Conservation (phyloP, 2,329 filamentous ascomycete species). For the Trichoderma koningiopsis region DNA sequence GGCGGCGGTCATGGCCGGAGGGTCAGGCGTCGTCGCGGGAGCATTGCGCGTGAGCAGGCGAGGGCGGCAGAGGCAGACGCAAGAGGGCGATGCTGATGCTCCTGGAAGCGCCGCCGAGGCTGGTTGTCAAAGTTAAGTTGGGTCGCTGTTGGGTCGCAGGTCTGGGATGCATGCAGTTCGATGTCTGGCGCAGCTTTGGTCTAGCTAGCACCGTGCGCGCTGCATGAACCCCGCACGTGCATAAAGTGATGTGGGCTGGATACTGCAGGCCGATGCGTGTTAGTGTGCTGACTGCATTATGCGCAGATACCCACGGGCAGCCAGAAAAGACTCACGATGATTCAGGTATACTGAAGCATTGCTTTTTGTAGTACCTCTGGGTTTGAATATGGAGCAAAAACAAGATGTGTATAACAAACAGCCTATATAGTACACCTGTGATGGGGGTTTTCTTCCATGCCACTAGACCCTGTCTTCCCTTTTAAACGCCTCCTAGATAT, state of each 20-base stretch:
- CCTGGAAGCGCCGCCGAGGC: not conserved
- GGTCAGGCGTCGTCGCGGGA: conserved; percentile 25
- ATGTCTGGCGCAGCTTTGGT: conserved; percentile 9
- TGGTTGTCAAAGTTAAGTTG: conserved; percentile 30
- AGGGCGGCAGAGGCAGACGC: not conserved
- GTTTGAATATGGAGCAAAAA: not conserved
- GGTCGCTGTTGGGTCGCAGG: conserved; percentile 29
- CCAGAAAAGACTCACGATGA: not conserved
- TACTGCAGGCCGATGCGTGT: not conserved
- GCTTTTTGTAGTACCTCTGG: not conserved
- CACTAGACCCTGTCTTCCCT: not conserved
- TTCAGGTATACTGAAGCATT: not conserved
- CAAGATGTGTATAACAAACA: not conserved
- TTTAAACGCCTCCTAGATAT: conserved; percentile 6
- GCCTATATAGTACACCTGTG: not conserved
- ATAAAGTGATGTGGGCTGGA: not conserved
- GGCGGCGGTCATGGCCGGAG: conserved; percentile 37
- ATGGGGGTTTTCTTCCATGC: not conserved
- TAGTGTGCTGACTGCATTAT: not conserved
- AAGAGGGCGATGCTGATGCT: not conserved
- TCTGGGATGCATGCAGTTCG: conserved; percentile 25
- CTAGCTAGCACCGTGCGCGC: conserved; percentile 34
- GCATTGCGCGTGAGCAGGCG: conserved; percentile 33
- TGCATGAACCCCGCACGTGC: conserved; percentile 30
- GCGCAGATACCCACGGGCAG: not conserved